Base-by-base conservation (phyloP, 306 rosid genomes). In the Citrullus colocynthis region DNA sequence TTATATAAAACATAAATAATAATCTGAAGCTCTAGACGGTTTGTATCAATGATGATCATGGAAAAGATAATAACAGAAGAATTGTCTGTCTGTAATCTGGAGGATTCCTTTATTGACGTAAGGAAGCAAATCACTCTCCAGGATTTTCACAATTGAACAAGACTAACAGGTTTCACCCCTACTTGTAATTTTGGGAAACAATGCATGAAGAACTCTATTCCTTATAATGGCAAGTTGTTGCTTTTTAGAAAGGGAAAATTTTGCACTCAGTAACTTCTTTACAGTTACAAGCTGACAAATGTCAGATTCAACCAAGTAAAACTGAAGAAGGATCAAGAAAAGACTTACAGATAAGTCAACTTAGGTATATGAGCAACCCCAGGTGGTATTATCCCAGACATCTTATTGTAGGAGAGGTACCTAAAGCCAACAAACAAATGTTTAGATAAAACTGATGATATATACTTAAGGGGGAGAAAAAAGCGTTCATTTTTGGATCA, bases 321-420 rank as follows among this genome's bases (percentile, higher is more conserved):
- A 51, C 14, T 32, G 48, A 83, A 69, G 78, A 88, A 63, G 17
- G 6, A 80, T 45, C 24, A 21, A 0, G 58, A 45, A n/a, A 83
- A 70, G 81, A 92, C 98, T 91, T 84, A 96, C 99, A 96, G 78
- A 86, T 96, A 89, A n/a, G 93, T 96, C 80, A 96, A 84, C 79
- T 84, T 91, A 34, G 93, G 98, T 79, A 96, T 89, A 61, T 84
- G 96, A 42, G 97, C 95, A 77, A 96, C n/a, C 81, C 84, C 90
- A 56, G 96, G 82, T 82, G 99, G 99, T 81, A 96, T 83, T 52
- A 86, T 83, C 80, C 99, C 99, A 42, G 97, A 82, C 96, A 96
- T 96, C 86, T 96, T 96, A 84, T 96, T 96, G 89, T 86, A 75
- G 34, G 99, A 96, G 20, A 96, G 89, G 83, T 91, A 96, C 92